phyloP scores from a whole-genome alignment of 2,329 filamentous ascomycete genomes.

The Sporothrix globosa region DNA sequence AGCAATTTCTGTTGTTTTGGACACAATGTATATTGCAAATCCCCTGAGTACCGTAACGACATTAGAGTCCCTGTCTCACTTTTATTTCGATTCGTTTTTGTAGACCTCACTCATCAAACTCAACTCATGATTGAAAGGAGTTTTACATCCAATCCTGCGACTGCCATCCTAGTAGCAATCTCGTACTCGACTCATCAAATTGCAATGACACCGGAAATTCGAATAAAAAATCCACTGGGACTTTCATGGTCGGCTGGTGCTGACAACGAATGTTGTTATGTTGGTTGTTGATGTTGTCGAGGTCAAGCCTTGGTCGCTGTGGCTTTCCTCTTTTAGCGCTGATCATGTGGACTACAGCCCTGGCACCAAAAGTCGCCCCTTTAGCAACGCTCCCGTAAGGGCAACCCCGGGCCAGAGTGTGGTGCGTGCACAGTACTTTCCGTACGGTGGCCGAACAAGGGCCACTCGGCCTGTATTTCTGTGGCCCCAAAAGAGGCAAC shows the following conservation, averaged over 20 bases:
- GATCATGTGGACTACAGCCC: neutral
- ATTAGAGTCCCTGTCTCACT: too few relatives aligned
- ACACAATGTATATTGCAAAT: too few relatives aligned
- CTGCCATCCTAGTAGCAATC: neutral
- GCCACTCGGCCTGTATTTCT: neutral
- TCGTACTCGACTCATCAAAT: neutral
- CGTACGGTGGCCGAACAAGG: neutral
- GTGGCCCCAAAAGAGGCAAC: slow-evolving; percentile 27
- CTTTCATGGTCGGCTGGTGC: neutral
- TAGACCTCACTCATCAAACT: too few relatives aligned
- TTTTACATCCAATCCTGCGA: neutral
- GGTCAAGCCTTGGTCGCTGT: neutral
- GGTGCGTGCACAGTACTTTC: neutral
- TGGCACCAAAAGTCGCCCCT: neutral
- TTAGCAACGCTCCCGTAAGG: neutral
- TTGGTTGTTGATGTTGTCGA: neutral
- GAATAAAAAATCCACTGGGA: neutral
- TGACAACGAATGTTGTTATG: neutral
- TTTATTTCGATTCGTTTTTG: too few relatives aligned
- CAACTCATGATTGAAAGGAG: too few relatives aligned
- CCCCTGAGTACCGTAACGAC: too few relatives aligned
- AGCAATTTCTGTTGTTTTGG: too few relatives aligned
- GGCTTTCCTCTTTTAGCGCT: neutral
- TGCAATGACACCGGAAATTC: neutral
- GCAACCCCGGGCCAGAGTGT: neutral